Evolutionary conservation across 306 rosid species (phyloP).

Genomic region (Cucumis sativus): DNA sequence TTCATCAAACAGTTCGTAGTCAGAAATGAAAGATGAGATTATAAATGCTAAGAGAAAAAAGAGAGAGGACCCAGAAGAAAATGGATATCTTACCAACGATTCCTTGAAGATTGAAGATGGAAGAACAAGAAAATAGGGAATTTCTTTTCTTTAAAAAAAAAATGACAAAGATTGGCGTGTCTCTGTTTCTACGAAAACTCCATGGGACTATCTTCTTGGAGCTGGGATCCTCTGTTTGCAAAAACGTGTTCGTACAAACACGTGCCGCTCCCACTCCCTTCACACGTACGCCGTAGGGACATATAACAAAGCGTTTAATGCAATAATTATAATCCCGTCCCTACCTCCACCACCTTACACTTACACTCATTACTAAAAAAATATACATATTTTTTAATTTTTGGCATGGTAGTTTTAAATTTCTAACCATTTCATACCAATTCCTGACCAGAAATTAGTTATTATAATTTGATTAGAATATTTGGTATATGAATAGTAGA

Average conservation of each 20-base stretch:
- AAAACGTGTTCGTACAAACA: slow-evolving; percentile 40
- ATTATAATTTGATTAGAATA: no score
- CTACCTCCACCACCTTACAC: neutral
- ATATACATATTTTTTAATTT: no score
- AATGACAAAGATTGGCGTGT: slow-evolving; percentile 5
- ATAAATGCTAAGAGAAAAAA: neutral
- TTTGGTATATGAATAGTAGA: no score
- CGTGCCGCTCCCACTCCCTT: neutral
- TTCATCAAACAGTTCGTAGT: slow-evolving; percentile 17
- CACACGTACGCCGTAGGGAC: neutral
- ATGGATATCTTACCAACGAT: neutral
- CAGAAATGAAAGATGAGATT: slow-evolving; percentile 4
- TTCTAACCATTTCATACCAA: no score
- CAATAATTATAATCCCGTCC: neutral
- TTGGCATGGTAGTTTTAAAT: no score
- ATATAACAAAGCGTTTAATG: neutral
- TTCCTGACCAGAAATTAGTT: no score
- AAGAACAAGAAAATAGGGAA: neutral
- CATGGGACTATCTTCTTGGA: neutral
- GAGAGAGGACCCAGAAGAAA: neutral
- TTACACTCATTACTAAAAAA: no score
- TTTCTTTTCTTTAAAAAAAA: neutral
- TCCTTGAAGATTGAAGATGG: neutral
- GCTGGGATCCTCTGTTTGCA: neutral
- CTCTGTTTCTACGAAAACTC: neutral